Base-by-base conservation (phyloP, 1,139 yeast genomes). In the Taphrina communis region DNA sequence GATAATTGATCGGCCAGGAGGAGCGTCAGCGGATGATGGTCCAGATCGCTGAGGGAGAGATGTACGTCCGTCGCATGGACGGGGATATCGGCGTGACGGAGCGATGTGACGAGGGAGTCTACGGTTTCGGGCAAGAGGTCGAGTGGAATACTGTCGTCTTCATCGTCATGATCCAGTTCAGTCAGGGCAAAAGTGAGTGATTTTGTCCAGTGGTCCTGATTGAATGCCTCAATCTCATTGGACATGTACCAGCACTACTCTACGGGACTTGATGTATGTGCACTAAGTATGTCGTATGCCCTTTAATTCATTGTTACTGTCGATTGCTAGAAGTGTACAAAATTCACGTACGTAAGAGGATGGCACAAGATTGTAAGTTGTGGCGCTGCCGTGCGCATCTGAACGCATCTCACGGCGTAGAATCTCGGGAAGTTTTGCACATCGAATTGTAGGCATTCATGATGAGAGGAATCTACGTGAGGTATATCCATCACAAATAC, bases 91-190 rank as follows among this genome's bases (percentile, higher is more conserved):
- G 39, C 14, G 62, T 58, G 62, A 21, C 52, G 19, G 21, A 58
- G 19, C 11, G 41, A 14, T 7, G 42, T 14, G 31, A 35, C 53
- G 36, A 58, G 19, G 7, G 39, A 9, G 14, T 44, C 52, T 9
- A 35, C 19, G 9, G 52, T 44, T 44, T 58, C 62, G n/a, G 9
- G 48, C 52, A 42, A 35, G 41, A 58, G 17, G 17, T 58, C 62
- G 17, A 58, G 51, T 46, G 62, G 62, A 8, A 58, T 9, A 7
- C 6, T 7, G 42, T 35, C 58, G 14, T 19, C 31, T 2, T 25
- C 31, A 4, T 25, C 31, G 4, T 4, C 4, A 25, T 25, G 2
- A 25, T 25, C 31, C 31, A 25, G 1, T 25, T 25, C 31, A 4
- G 31, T 17, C 25, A 53, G 21, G 8, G 42, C n/a, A 21, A 31